Conservation (phyloP, 140 eudicot genomes). For the Erigeron philadelphicus region DNA sequence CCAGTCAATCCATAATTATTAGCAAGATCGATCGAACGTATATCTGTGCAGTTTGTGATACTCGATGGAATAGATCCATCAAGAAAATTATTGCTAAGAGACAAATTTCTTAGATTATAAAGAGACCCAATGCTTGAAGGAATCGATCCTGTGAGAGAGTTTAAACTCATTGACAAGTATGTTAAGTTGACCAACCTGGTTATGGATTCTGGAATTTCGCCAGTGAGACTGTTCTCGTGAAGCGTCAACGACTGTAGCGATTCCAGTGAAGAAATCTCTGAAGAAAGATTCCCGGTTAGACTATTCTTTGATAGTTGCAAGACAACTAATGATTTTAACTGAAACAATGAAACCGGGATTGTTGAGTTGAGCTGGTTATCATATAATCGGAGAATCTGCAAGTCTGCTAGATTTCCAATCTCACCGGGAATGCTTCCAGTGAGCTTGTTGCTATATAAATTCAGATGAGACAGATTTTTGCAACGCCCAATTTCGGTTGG, state of each 20-base stretch:
- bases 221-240: conserved; percentile 52
- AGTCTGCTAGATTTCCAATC: conserved; percentile 47
- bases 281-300: conserved; percentile 47
- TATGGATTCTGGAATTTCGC: conserved; percentile 56
- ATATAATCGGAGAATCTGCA: conserved; percentile 42
- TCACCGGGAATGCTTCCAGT: conserved; percentile 60
- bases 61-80: conserved; percentile 58
- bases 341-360: conserved; percentile 55
- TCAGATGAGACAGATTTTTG: conserved; percentile 34
- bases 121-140: conserved; percentile 65
- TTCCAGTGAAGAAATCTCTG: conserved; percentile 36
- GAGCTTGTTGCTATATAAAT: conserved; percentile 44
- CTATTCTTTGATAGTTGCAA: conserved; percentile 54
- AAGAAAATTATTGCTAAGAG: conserved; percentile 39
- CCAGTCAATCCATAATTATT: conserved; percentile 40
- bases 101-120: conserved; percentile 48
- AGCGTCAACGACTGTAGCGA: conserved; percentile 49
- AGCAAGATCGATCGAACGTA: conserved; percentile 38
- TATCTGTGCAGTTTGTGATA: conserved; percentile 55
- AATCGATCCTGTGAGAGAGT: conserved; percentile 53
- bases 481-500: conserved; percentile 56
- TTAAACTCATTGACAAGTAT: conserved; percentile 41
- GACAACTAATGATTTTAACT: conserved; percentile 38
- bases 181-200: conserved; percentile 50
- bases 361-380: conserved; percentile 48